phyloP scores from a whole-genome alignment of 192 early-diverging fungal genomes.

The Backusella sp. region DNA sequence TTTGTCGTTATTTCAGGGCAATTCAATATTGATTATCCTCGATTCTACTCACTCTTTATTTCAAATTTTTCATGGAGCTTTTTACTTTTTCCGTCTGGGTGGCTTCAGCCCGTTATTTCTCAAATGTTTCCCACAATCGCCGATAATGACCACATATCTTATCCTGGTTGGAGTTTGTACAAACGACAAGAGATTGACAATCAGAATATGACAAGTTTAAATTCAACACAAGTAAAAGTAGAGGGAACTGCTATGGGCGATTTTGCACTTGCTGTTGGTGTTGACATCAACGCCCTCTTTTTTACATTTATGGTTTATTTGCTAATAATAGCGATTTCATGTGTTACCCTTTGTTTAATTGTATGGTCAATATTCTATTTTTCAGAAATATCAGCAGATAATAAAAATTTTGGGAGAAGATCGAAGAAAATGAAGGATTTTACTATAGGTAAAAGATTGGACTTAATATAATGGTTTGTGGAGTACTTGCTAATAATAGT shows the following conservation, averaged over 20 bases:
- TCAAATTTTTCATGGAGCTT: constrained; percentile 49
- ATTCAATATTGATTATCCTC: constrained; percentile 46
- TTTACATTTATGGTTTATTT: constrained; percentile 22
- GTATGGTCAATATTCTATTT: constrained; percentile 6
- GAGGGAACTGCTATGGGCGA: constrained; percentile 31
- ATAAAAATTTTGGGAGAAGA: neutral
- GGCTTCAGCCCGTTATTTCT: neutral
- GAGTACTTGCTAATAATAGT: neutral
- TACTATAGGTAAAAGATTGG: constrained; percentile 8
- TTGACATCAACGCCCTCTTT: constrained; percentile 28
- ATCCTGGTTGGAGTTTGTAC: neutral
- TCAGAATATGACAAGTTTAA: neutral
- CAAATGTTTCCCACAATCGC: neutral
- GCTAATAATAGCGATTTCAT: constrained; percentile 16
- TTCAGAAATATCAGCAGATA: neutral
- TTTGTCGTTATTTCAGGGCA: constrained; percentile 47
- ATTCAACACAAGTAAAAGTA: constrained; percentile 6
- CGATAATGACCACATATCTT: neutral
- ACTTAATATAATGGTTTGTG: neutral
- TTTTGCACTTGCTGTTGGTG: constrained; percentile 23
- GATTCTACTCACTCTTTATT: constrained; percentile 45
- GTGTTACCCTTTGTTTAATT: constrained; percentile 18
- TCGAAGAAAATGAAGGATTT: constrained; percentile 9
- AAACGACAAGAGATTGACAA: neutral
- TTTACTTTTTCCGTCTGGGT: constrained; percentile 6